Percentiles rank a stretch among this genome's conserved stretches.
Conservation (phyloP, 345 rosid genomes). For the Adansonia digitata region DNA sequence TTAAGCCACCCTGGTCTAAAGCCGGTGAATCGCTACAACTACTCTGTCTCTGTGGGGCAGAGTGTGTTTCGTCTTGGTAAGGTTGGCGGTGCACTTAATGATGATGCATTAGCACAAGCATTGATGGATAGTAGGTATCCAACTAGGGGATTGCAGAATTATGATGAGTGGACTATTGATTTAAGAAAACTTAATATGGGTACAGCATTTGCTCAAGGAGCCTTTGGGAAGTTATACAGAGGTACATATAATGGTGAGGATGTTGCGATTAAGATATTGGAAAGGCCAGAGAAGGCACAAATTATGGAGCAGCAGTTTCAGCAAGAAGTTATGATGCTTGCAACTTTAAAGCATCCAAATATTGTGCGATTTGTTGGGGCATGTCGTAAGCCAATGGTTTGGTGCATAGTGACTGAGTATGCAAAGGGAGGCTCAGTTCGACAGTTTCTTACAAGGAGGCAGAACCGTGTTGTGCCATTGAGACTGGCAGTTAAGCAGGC, state of each 20-base stretch:
- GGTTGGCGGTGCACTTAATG: slow-evolving; percentile 46
- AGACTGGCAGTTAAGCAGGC: not conserved
- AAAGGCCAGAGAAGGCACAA: slow-evolving; percentile 49
- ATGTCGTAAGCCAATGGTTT: not conserved
- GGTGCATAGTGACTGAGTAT: not conserved
- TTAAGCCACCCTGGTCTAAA: slow-evolving; percentile 54
- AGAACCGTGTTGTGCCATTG: not conserved
- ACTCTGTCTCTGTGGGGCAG: slow-evolving; percentile 41
- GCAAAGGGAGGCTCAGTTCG: not conserved
- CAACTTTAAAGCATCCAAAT: not conserved
- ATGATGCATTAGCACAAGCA: slow-evolving; percentile 54
- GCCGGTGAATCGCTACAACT: slow-evolving; percentile 36
- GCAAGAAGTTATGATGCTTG: not conserved
- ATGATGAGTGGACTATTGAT: slow-evolving; percentile 63
- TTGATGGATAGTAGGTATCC: slow-evolving; percentile 52
- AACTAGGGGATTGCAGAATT: slow-evolving; percentile 41
- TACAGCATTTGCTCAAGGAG: slow-evolving; percentile 67
- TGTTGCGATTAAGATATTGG: slow-evolving; percentile 52
- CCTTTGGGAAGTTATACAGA: slow-evolving; percentile 61
- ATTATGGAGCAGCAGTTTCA: slow-evolving; percentile 10
- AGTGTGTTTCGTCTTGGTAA: slow-evolving; percentile 53
- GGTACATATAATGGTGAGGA: slow-evolving; percentile 52
- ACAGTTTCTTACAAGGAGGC: not conserved
- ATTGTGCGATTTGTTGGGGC: not conserved
- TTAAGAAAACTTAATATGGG: slow-evolving; percentile 59